Conservation (phyloP, 371 early-diverging fungal species). For the Rhizopus microsporus region DNA sequence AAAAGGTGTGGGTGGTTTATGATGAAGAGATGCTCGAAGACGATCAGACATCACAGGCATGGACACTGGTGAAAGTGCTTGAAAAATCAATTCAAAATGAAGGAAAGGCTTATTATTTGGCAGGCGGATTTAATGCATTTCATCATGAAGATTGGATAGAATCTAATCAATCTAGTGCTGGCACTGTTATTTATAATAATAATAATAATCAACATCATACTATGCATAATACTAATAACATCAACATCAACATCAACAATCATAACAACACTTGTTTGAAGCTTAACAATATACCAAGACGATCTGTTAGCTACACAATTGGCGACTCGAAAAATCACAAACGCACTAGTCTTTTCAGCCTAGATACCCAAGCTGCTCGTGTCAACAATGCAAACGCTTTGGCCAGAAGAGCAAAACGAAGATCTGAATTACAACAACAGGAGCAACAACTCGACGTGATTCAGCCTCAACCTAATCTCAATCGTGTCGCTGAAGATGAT, state of each 20-base stretch:
- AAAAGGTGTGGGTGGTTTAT: slow-evolving; percentile 49
- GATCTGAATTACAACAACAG: slow-evolving; percentile 25
- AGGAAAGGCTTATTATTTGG: slow-evolving; percentile 32
- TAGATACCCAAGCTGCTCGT: slow-evolving; percentile 53
- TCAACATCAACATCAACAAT: not conserved
- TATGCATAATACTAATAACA: slow-evolving; percentile 7
- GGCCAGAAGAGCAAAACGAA: slow-evolving; percentile 43
- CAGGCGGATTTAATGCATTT: slow-evolving; percentile 42
- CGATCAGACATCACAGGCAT: slow-evolving; percentile 54
- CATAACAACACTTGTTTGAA: not conserved
- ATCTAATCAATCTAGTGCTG: slow-evolving; percentile 1
- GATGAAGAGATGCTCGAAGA: slow-evolving; percentile 58
- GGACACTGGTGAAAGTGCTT: slow-evolving; percentile 62
- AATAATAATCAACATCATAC: slow-evolving; percentile 1
- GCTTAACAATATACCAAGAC: slow-evolving; percentile 28
- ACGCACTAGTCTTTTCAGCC: slow-evolving; percentile 48
- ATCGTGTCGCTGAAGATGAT: slow-evolving; percentile 41
- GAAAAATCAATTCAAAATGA: slow-evolving; percentile 38
- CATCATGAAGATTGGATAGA: slow-evolving; percentile 12
- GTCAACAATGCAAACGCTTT: slow-evolving; percentile 52
- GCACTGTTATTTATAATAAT: not conserved
- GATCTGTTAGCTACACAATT: slow-evolving; percentile 47
- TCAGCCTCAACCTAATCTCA: slow-evolving; percentile 14
- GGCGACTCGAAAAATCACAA: slow-evolving; percentile 33
- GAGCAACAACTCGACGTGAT: slow-evolving; percentile 4